Evolutionary conservation across 495 filamentous ascomycete species (phyloP).

Genomic region (Tuber microsphaerosporum): DNA sequence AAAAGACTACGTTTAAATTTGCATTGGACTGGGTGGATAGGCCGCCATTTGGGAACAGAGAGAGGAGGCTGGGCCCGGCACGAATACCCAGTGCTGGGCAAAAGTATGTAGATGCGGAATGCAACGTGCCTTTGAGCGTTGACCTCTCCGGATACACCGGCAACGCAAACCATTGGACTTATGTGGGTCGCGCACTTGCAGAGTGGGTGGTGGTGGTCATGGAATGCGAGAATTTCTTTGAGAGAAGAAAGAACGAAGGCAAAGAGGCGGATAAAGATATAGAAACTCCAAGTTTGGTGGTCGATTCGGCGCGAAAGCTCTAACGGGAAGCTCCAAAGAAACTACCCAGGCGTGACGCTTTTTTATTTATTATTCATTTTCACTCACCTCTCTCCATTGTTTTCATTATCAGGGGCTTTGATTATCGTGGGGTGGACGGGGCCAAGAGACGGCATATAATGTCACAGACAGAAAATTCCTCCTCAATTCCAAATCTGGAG

Average conservation of each 20-base stretch:
- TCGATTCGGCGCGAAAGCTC: constrained; percentile 70
- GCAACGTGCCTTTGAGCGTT: constrained; percentile 18
- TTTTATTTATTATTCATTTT: constrained; percentile 8
- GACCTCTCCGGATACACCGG: constrained; percentile 31
- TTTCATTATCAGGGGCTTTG: constrained; percentile 11
- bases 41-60: constrained; percentile 49
- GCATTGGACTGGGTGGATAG: constrained; percentile 67
- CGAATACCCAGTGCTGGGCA: constrained; percentile 69
- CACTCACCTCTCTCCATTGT: not conserved
- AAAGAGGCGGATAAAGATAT: constrained; percentile 66
- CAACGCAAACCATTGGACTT: constrained; percentile 48
- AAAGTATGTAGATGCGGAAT: constrained; percentile 46
- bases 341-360: not conserved
- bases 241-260: constrained; percentile 77
- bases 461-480: not conserved
- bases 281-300: constrained; percentile 78
- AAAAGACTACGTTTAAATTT: constrained; percentile 67
- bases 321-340: constrained; percentile 27
- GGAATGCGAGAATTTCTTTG: constrained; percentile 89
- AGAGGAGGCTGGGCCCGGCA: constrained; percentile 62
- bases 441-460: not conserved
- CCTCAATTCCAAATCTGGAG: not conserved
- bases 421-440: constrained; percentile 11
- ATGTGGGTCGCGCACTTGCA: constrained; percentile 78
- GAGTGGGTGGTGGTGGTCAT: constrained; percentile 81